Evolutionary conservation across 164 flowering plant genomes (phyloP).

Genomic region (Dillenia turbinata): DNA sequence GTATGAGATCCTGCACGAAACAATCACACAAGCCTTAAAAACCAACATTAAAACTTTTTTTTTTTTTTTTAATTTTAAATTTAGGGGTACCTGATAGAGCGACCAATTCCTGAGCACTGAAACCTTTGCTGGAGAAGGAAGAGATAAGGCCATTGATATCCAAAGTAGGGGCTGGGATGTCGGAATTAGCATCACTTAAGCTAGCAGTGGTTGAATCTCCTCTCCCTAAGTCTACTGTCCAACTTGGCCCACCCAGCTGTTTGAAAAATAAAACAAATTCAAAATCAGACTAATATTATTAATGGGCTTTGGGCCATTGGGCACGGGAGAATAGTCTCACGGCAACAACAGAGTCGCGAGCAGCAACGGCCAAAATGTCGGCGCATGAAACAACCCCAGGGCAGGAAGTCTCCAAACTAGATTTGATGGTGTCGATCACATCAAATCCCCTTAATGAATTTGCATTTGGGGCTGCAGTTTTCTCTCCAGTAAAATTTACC

Average conservation of each 20-base stretch:
- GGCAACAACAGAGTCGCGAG: slow-evolving; percentile 29
- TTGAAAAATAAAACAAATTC: neutral
- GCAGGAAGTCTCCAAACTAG: slow-evolving; percentile 18
- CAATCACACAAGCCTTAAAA: no score
- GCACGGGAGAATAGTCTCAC: slow-evolving; percentile 8
- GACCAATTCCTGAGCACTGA: slow-evolving; percentile 17
- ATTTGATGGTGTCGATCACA: slow-evolving; percentile 24
- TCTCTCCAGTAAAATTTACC: slow-evolving; percentile 22
- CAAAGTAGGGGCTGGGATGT: slow-evolving; percentile 16
- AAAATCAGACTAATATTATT: neutral
- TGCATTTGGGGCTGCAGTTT: slow-evolving; percentile 20
- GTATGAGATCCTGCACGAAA: slow-evolving; percentile 1
- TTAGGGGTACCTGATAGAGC: slow-evolving; percentile 25
- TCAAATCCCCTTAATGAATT: slow-evolving; percentile 27
- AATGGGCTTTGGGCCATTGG: neutral
- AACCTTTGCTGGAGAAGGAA: slow-evolving; percentile 17
- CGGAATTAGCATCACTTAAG: slow-evolving; percentile 3
- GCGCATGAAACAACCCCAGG: slow-evolving; percentile 33
- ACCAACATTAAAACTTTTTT: no score
- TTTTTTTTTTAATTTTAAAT: no score
- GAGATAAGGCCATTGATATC: slow-evolving; percentile 14
- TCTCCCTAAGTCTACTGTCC: slow-evolving; percentile 17
- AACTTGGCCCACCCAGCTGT: slow-evolving; percentile 19
- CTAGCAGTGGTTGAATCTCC: slow-evolving; percentile 24
- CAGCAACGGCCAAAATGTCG: slow-evolving; percentile 35